These are phyloP conservation scores for Triticum urartu DNA, from an alignment of 176 grass and related monocot genomes.

Conservation along the genomic window DNA sequence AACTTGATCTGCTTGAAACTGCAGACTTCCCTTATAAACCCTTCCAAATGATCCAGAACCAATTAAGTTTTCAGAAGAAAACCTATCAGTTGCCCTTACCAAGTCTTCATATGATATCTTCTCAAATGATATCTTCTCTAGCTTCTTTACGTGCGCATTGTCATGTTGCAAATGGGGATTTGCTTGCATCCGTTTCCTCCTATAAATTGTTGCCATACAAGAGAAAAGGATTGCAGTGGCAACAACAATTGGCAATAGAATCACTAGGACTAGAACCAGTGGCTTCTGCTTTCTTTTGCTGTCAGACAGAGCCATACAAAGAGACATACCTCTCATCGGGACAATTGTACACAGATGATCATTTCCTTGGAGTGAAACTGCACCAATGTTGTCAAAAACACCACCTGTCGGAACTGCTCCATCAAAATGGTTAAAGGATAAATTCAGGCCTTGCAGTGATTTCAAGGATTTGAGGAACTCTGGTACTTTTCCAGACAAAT, in stretches of 20 bases:
- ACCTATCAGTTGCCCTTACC: constrained; percentile 35
- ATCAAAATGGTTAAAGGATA: constrained; percentile 61
- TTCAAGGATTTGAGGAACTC: constrained; percentile 30
- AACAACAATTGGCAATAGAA: constrained; percentile 17
- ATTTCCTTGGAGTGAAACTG: constrained; percentile 41
- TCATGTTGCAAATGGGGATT: not conserved
- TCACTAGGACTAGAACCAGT: not conserved
- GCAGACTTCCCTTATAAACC: constrained; percentile 40
- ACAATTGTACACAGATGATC: constrained; percentile 24
- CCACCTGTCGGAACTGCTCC: constrained; percentile 34
- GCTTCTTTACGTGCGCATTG: not conserved
- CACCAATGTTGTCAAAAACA: constrained; percentile 13
- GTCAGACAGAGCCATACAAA: constrained; percentile 15
- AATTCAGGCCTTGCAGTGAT: constrained; percentile 27
- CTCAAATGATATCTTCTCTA: not conserved
- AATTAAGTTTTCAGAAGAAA: constrained; percentile 41
- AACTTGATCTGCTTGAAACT: not conserved
- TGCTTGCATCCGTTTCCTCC: not conserved
- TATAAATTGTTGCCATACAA: not conserved
- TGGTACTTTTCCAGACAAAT: constrained; percentile 45
- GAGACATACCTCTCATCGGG: not conserved
- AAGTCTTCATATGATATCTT: constrained; percentile 38
- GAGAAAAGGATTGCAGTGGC: not conserved
- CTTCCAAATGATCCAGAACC: constrained; percentile 30
- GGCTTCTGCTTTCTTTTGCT: not conserved